phyloP scores from a whole-genome alignment of 2,329 filamentous ascomycete species.

The Botrytis medusae region DNA sequence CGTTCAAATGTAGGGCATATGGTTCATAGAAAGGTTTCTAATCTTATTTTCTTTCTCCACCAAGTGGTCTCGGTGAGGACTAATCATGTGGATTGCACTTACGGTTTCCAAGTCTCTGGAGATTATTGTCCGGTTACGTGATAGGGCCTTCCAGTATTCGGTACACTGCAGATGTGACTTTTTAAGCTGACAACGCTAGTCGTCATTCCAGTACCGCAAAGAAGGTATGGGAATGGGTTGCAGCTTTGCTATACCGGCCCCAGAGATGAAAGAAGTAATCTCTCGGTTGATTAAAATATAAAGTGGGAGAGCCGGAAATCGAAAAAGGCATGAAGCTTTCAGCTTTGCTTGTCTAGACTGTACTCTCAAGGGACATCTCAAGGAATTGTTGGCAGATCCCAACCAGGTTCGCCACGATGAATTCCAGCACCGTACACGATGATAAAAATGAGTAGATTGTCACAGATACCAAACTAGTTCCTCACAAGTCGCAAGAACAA shows the following conservation, averaged over 20 bases:
- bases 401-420: not conserved
- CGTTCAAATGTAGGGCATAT: not conserved
- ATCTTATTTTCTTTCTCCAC: not conserved
- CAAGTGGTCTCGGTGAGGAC: not conserved
- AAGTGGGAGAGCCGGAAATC: not conserved
- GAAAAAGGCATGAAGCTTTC: not conserved
- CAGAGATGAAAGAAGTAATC: too few relatives aligned
- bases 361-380: not conserved
- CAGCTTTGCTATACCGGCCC: too few relatives aligned
- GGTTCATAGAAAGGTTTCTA: rapidly evolving
- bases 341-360: not conserved
- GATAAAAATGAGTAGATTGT: not conserved
- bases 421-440: not conserved
- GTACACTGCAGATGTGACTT: not conserved
- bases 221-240: not conserved
- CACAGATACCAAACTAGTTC: not conserved
- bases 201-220: not conserved
- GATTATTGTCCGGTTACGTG: not conserved
- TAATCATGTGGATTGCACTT: not conserved
- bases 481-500: not conserved
- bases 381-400: not conserved
- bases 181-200: not conserved
- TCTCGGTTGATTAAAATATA: not conserved
- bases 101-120: not conserved
- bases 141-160: not conserved